Base-by-base conservation (phyloP, 192 early-diverging fungal species). In the Linnemannia schmuckeri region DNA sequence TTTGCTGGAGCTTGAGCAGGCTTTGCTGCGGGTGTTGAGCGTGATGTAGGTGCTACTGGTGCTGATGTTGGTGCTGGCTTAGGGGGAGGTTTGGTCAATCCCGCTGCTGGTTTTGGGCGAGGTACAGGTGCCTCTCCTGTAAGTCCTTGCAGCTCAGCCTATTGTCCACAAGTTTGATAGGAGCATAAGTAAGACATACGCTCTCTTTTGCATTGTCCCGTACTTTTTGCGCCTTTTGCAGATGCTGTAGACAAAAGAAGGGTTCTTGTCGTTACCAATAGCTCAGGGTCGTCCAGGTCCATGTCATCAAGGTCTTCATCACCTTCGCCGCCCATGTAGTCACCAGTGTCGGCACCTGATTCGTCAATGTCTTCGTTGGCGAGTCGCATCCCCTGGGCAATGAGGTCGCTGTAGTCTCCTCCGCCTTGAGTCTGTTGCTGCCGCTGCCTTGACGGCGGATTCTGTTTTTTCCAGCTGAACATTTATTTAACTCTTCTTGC, bases 271-370 rank as follows among this genome's bases (percentile, higher is more conserved):
- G 24, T 76, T 91, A 93, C 92, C 79, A 93, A 63, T 15, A 93
- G 77, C 15, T 92, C 92, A 27, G 92, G 91, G 81, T 93, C 89
- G 72, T 89, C 76, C 17, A 92, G 41, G 72, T 92, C 92, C 33
- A 77, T 77, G 49, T 89, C 92, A 22, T 72, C 89, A 4, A 88
- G 49, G 72, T 85, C 82, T 37, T 81, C 84, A 55, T 70, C 78
- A 17, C 77, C 72, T n/a, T 82, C 86, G 20, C 76, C 80, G 7
- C 69, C 73, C 40, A 77, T 57, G 66, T 81, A 63, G 24, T 88
- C 80, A 1, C 79, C 74, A 49, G 78, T 68, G 37, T 84, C 88
- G 55, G 46, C 82, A 17, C 55, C 57, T 42, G 40, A 49, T 52
- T 76, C 74, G 63, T 68, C 74, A 72, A 81, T 75, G 76, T 87